phyloP scores from a whole-genome alignment of 495 filamentous ascomycete genomes.

The Chaetomium cochliodes region DNA sequence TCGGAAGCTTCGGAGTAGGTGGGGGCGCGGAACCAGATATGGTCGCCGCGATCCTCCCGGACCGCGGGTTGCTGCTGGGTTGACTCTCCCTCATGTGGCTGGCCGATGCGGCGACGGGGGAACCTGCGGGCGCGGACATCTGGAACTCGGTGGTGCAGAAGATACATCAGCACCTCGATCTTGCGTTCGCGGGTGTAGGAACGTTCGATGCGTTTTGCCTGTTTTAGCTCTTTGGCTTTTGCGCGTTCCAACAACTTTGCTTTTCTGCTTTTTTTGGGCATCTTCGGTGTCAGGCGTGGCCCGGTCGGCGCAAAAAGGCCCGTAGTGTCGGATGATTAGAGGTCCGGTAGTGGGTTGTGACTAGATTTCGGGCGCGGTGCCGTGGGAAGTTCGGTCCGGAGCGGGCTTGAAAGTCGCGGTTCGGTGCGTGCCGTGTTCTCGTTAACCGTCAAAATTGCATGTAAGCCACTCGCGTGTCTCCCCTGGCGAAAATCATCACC shows the following conservation, averaged over 20 bases:
- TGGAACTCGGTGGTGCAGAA: slow-evolving; percentile 31
- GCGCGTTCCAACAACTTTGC: slow-evolving; percentile 20
- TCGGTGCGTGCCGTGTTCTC: no score
- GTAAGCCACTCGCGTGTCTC: no score
- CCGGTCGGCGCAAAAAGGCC: slow-evolving; percentile 9
- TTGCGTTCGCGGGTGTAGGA: slow-evolving; percentile 31
- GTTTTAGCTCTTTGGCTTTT: slow-evolving; percentile 25
- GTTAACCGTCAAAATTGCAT: no score
- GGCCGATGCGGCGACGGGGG: slow-evolving; percentile 29
- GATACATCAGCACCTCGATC: slow-evolving; percentile 34
- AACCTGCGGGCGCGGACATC: slow-evolving; percentile 14
- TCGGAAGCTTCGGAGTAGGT: slow-evolving; percentile 31
- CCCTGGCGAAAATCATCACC: no score
- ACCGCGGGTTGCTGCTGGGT: not conserved
- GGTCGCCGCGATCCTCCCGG: slow-evolving; percentile 17
- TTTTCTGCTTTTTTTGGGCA: slow-evolving; percentile 23
- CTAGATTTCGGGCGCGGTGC: not conserved
- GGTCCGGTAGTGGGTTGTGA: no score
- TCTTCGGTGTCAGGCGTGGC: slow-evolving; percentile 23
- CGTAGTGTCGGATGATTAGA: not conserved
- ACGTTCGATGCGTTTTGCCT: slow-evolving; percentile 27
- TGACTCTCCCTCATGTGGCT: slow-evolving; percentile 23
- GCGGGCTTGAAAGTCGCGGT: no score
- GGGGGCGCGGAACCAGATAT: slow-evolving; percentile 29
- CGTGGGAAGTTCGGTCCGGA: no score